Conservation (phyloP, 805 yeast species). For the Cyberlindnera suaveolens region DNA sequence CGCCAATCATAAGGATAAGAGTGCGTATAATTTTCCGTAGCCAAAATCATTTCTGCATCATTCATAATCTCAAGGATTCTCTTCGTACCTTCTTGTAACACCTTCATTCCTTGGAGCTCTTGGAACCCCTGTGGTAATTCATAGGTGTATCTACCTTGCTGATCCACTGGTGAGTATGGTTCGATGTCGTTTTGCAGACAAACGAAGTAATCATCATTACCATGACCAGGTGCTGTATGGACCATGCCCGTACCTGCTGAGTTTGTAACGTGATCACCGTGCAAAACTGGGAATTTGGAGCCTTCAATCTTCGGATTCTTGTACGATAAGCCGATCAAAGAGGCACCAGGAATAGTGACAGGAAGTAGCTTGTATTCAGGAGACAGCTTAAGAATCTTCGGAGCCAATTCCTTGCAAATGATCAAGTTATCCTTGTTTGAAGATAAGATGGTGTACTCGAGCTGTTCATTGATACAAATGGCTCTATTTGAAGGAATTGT, state of each 20-base stretch:
- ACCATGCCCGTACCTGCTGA: slow-evolving; percentile 91
- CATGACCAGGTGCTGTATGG: slow-evolving; percentile 98
- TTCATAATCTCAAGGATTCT: slow-evolving; percentile 39
- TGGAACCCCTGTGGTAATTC: slow-evolving; percentile 44
- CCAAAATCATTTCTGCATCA: slow-evolving; percentile 38
- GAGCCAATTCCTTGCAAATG: slow-evolving; percentile 48
- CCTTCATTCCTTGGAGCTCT: slow-evolving; percentile 48
- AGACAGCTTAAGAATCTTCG: slow-evolving; percentile 30
- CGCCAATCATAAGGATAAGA: slow-evolving; percentile 98
- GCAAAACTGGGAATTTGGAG: slow-evolving; percentile 51
- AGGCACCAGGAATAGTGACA: slow-evolving; percentile 34
- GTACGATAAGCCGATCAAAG: slow-evolving; percentile 40
- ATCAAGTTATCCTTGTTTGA: slow-evolving; percentile 39
- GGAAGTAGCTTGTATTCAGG: slow-evolving; percentile 12
- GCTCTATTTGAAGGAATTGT: slow-evolving; percentile 87
- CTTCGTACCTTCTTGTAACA: slow-evolving; percentile 52
- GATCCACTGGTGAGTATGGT: slow-evolving; percentile 75
- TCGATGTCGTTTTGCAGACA: slow-evolving; percentile 52
- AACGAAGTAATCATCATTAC: slow-evolving; percentile 81
- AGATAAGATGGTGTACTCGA: slow-evolving; percentile 50
- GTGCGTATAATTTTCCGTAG: slow-evolving; percentile 55
- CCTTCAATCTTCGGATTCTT: slow-evolving; percentile 45
- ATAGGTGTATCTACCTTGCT: slow-evolving; percentile 56
- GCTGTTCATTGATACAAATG: slow-evolving; percentile 56
- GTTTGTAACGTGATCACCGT: slow-evolving; percentile 77